phyloP scores from a whole-genome alignment of 148 eudicot genomes.

The Fagopyrum esculentum region DNA sequence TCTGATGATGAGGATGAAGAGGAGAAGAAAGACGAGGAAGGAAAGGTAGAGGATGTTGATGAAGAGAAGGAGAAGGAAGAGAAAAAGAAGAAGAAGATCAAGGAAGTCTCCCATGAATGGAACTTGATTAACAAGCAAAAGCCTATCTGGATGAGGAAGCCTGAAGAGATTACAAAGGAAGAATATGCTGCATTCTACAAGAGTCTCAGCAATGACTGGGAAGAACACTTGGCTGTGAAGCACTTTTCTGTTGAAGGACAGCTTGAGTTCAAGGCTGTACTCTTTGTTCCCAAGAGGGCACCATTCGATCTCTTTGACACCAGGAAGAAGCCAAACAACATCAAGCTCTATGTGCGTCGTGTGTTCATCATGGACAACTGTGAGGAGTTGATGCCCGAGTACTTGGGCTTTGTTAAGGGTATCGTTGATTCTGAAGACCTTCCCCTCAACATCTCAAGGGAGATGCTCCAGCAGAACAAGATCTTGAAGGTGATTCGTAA shows the following conservation, averaged over 20 bases:
- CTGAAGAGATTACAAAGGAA: constrained; percentile 24
- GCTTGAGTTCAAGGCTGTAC: constrained; percentile 22
- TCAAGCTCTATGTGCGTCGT: constrained; percentile 22
- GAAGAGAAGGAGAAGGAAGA: constrained; percentile 19
- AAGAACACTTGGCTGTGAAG: constrained; percentile 21
- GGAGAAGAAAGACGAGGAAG: constrained; percentile 27
- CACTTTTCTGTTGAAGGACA: constrained; percentile 28
- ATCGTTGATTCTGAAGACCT: constrained; percentile 25
- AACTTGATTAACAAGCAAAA: constrained; percentile 22
- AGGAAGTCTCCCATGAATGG: constrained; percentile 18
- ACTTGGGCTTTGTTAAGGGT: constrained; percentile 24
- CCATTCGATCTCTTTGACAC: constrained; percentile 24
- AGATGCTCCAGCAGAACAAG: constrained; percentile 28
- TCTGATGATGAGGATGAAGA: constrained; percentile 26
- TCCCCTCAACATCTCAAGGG: constrained; percentile 26
- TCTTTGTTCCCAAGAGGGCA: constrained; percentile 22
- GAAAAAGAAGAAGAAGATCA: constrained; percentile 18
- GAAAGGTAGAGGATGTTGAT: constrained; percentile 17
- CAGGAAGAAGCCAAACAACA: constrained; percentile 23
- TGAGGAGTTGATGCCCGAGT: constrained; percentile 24
- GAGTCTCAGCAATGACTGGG: constrained; percentile 28
- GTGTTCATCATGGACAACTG: constrained; percentile 26
- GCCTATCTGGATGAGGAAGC: constrained; percentile 29
- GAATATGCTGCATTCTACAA: constrained; percentile 27
- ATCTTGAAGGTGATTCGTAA: constrained; percentile 25